Percentiles rank a stretch among this genome's conserved stretches.
Evolutionary conservation across 352 stramenopile genomes (phyloP).

Genomic region (Peronospora farinosa): DNA sequence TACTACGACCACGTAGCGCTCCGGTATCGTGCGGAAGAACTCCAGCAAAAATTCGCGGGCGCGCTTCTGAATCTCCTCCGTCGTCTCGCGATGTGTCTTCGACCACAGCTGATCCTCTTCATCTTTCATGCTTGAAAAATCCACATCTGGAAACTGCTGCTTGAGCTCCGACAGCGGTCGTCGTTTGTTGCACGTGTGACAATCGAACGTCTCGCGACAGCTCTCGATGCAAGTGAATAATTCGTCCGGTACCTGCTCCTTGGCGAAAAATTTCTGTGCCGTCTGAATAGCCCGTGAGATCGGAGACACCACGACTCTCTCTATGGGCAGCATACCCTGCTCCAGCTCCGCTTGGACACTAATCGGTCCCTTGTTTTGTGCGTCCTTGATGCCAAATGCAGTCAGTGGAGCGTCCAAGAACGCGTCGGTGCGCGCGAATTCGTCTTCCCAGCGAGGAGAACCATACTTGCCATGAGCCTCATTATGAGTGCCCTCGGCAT

Average conservation of each 20-base stretch:
- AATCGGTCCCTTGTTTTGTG: slow-evolving; percentile 35
- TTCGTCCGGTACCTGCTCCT: slow-evolving; percentile 25
- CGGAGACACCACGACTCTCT: slow-evolving; percentile 28
- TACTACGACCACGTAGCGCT: slow-evolving; percentile 59
- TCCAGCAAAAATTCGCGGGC: slow-evolving; percentile 43
- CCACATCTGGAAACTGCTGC: slow-evolving; percentile 49
- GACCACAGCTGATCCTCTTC: slow-evolving; percentile 59
- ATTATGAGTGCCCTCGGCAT: slow-evolving; percentile 73
- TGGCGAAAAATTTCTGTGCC: slow-evolving; percentile 52
- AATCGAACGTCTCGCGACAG: slow-evolving; percentile 59
- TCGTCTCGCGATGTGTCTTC: slow-evolving; percentile 52
- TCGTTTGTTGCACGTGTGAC: slow-evolving; percentile 70
- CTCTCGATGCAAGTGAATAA: slow-evolving; percentile 62
- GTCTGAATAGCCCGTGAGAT: slow-evolving; percentile 71
- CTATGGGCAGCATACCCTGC: slow-evolving; percentile 26
- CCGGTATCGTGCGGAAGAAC: slow-evolving; percentile 43
- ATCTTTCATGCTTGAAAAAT: slow-evolving; percentile 53
- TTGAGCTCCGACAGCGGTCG: slow-evolving; percentile 38
- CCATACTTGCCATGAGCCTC: slow-evolving; percentile 53
- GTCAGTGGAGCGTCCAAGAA: slow-evolving; percentile 67
- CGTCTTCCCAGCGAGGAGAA: slow-evolving; percentile 53
- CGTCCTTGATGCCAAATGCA: slow-evolving; percentile 49
- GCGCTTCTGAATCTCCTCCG: slow-evolving; percentile 50
- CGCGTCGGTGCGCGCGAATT: slow-evolving; percentile 48
- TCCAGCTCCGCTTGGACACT: slow-evolving; percentile 36